Evolutionary conservation across 176 grass and related monocot species (phyloP).

Genomic region (Tuctoria greenei): DNA sequence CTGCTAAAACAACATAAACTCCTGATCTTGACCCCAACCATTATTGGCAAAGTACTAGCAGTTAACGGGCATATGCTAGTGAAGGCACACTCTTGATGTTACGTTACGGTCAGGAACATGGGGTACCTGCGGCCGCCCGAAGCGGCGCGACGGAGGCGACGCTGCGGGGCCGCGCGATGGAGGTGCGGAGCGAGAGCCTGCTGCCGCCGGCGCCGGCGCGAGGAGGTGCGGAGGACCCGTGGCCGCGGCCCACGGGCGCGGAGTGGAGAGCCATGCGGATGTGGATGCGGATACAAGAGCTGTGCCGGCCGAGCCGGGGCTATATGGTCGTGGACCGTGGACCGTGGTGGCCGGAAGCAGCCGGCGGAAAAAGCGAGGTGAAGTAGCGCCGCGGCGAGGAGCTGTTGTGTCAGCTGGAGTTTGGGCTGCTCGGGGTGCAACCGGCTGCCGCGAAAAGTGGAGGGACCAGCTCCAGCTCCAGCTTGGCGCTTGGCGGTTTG

Average conservation of each 20-base stretch:
- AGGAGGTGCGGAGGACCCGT: conserved; percentile 13
- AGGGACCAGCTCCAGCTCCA: neutral
- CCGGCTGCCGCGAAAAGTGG: neutral
- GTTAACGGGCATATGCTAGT: neutral
- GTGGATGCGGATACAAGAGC: neutral
- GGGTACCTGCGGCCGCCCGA: conserved; percentile 39
- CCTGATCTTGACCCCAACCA: neutral
- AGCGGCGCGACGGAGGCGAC: neutral
- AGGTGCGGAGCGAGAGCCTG: neutral
- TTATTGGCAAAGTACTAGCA: neutral
- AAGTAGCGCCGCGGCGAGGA: neutral
- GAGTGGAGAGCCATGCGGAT: conserved; percentile 43
- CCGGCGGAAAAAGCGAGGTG: conserved; percentile 6
- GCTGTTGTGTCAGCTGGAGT: neutral
- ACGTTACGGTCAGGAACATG: neutral
- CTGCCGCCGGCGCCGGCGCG: neutral
- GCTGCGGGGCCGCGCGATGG: neutral
- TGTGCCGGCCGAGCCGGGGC: neutral
- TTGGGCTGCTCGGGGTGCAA: too few species aligned
- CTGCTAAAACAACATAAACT: neutral
- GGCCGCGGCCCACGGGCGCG: neutral
- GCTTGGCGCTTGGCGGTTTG: neutral
- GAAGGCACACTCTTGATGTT: neutral
- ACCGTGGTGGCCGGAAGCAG: neutral
- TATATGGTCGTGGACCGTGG: neutral